These are phyloP conservation scores for Colletotrichum kahawae DNA, from an alignment of 2,329 filamentous ascomycete species.

Conservation along the genomic window DNA sequence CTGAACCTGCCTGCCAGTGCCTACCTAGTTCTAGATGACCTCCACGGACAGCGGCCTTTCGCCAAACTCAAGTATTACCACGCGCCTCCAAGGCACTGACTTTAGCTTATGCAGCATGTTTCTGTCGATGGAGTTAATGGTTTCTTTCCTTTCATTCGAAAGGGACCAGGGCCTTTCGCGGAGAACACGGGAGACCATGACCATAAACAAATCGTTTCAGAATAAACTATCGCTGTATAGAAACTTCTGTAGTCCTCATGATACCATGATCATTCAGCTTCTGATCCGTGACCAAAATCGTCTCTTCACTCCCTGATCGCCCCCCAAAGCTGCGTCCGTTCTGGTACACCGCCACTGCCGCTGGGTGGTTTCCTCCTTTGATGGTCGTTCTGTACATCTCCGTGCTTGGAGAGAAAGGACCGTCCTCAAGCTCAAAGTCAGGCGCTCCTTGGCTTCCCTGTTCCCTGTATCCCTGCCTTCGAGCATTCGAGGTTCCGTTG, in stretches of 20 bases:
- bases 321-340: neutral
- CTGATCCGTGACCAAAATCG: neutral
- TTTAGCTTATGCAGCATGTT: neutral
- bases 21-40: neutral
- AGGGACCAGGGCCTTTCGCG: accelerated
- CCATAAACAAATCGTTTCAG: neutral
- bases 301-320: conserved; percentile 11
- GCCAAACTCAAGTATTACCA: neutral
- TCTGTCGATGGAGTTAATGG: neutral
- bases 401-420: neutral
- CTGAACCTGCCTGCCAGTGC: neutral
- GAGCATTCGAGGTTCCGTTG: neutral
- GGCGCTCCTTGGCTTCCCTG: conserved; percentile 7
- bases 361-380: neutral
- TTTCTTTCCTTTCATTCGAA: neutral
- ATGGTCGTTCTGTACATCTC: neutral
- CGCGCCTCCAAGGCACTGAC: neutral
- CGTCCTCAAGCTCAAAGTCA: conserved; percentile 7
- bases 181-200: neutral
- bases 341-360: neutral
- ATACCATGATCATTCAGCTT: neutral
- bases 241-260: conserved; percentile 16
- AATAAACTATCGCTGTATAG: neutral
- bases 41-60: neutral
- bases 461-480: conserved; percentile 7